Conservation (phyloP, 805 yeast genomes). For the Cyberlindnera meyerae region DNA sequence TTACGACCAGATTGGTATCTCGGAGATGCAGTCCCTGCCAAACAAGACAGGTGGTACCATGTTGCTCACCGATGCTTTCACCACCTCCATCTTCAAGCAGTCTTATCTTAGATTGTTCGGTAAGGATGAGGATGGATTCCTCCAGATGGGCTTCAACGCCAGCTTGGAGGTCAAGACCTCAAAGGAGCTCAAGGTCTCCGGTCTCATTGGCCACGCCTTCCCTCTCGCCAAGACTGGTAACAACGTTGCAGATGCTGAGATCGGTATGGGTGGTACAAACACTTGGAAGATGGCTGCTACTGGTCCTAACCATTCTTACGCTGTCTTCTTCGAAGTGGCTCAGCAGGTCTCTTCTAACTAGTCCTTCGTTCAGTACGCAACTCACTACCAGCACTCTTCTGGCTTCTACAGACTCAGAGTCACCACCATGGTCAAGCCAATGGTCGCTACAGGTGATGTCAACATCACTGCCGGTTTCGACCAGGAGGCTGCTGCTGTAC, state of each 20-base stretch:
- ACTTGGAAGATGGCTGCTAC: conserved; percentile 82
- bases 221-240: conserved; percentile 56
- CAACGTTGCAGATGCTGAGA: conserved; percentile 85
- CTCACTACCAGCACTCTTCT: conserved; percentile 92
- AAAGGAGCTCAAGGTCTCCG: conserved; percentile 82
- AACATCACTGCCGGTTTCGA: conserved; percentile 63
- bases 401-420: conserved; percentile 88
- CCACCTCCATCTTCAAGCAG: conserved; percentile 64
- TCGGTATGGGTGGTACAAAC: conserved; percentile 91
- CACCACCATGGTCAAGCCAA: conserved; percentile 68
- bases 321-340: conserved; percentile 79
- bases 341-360: conserved; percentile 33
- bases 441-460: conserved; percentile 57
- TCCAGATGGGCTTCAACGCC: conserved; percentile 89
- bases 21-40: conserved; percentile 57
- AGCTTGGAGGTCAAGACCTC: conserved; percentile 83
- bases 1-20: conserved; percentile 73
- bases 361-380: conserved; percentile 74
- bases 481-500: conserved; percentile 64
- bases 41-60: conserved; percentile 59
- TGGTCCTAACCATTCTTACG: conserved; percentile 86
- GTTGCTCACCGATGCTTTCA: conserved; percentile 60
- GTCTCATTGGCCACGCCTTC: conserved; percentile 90
- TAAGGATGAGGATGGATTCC: conserved; percentile 81
- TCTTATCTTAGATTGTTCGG: conserved; percentile 70